Base-by-base conservation (phyloP, 2,329 filamentous ascomycete species). In the Rhynchosporium secalis region DNA sequence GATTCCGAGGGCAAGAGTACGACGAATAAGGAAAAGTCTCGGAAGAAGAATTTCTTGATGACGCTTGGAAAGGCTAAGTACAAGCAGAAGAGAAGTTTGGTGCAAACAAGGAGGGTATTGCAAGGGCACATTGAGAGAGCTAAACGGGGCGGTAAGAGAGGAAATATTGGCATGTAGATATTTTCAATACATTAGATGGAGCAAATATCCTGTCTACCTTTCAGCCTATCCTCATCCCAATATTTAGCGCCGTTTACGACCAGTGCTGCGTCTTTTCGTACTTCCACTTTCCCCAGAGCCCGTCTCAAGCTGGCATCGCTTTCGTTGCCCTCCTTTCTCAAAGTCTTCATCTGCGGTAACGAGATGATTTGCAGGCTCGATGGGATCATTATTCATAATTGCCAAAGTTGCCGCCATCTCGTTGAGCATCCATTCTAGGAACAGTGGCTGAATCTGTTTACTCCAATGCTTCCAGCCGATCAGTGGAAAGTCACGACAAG, bases 1-100 rank as follows among this genome's bases (percentile, higher is more conserved):
- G 86, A 88, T 71, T 83, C 86, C 1, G 86, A 92, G 78, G 95
- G 95, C 72, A 98, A 98, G 86, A 96, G 91, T 75, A 93, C 92
- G 43, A 98, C 94, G 68, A 99, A 99, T 78, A 91, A 90, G 79
- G 95, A 99, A 81, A 99, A 99, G 85, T 86, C 90, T 47, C 83
- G 94, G 70, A 92, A 91, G 83, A 99, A 99, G 90, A 99, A 99
- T 77, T 96, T 99, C 78, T 75, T 99, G 72, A 99, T 99, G 95
- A 98, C 94, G 45, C 78, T 99, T 64, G 91, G 94, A 63, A 98
- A 99, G 81, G 95, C 95, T 10, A 96, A 95, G 82, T 85, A 84
- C 69, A 99, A 98, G 83, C 89, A 95, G 73, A 97, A 97, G 87
- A 85, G 93, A 73, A 96, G 92, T 84, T 79, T 99, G 76, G 86